Percentiles rank a stretch among this genome's conserved stretches.
Conservation (phyloP, 2,329 filamentous ascomycete species). For the Hansfordia pulvinata region DNA sequence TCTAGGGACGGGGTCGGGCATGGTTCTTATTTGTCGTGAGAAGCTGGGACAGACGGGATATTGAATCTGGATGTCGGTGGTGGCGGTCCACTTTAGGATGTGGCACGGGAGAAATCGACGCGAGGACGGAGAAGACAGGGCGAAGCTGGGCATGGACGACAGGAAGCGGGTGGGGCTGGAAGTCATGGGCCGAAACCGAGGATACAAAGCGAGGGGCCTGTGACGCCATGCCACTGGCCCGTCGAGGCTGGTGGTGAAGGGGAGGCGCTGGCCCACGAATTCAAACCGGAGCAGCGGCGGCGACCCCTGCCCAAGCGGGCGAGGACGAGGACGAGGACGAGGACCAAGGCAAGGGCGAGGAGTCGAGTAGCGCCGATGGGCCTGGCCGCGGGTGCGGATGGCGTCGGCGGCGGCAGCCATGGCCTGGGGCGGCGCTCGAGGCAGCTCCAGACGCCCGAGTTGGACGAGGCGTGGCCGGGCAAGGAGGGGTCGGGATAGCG, state of each 20-base stretch:
- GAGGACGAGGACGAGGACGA: no score
- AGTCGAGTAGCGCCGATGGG: background rate
- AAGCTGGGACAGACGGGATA: slow-evolving; percentile 9
- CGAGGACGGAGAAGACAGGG: slow-evolving; percentile 13
- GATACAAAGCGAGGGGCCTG: slow-evolving; percentile 17
- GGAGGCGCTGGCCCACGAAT: slow-evolving; percentile 19
- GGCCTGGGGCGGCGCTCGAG: background rate
- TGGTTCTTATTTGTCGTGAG: no score
- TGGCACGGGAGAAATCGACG: slow-evolving; percentile 14
- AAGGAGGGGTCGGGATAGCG: no score
- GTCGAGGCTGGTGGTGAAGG: slow-evolving; percentile 9
- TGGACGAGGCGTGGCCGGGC: no score
- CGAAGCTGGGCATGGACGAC: slow-evolving; percentile 6
- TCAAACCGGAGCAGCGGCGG: slow-evolving; percentile 19
- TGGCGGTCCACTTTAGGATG: slow-evolving; percentile 13
- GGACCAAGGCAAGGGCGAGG: background rate
- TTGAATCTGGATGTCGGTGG: slow-evolving; percentile 6
- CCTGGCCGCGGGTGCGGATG: background rate
- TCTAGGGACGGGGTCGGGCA: slow-evolving; percentile 25
- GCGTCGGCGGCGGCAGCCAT: background rate
- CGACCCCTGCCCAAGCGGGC: slow-evolving; percentile 18
- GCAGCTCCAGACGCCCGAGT: no score
- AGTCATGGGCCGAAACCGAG: slow-evolving; percentile 19
- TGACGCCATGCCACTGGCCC: slow-evolving; percentile 18
- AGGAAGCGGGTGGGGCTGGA: slow-evolving; percentile 14